Evolutionary conservation across 352 stramenopile genomes (phyloP).

Genomic region (Hyaloperonospora arabidopsidis): DNA sequence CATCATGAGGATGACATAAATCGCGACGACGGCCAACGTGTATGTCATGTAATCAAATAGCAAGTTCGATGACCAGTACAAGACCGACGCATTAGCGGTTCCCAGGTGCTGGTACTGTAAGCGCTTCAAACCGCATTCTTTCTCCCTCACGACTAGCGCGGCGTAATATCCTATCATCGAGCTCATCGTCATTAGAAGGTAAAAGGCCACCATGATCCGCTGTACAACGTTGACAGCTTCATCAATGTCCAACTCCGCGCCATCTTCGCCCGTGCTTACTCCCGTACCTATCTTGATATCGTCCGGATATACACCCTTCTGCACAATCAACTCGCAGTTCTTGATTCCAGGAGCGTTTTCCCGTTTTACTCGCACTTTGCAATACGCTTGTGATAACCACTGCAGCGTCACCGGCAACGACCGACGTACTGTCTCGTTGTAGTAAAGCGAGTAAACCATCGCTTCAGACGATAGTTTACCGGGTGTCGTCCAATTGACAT

Average conservation of each 20-base stretch:
- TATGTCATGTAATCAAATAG: slow-evolving; percentile 56
- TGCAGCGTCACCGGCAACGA: slow-evolving; percentile 58
- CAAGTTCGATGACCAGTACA: slow-evolving; percentile 68
- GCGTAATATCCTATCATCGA: slow-evolving; percentile 64
- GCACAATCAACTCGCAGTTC: slow-evolving; percentile 44
- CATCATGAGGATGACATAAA: slow-evolving; percentile 32
- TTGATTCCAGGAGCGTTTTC: slow-evolving; percentile 13
- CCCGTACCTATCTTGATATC: slow-evolving; percentile 17
- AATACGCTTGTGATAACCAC: slow-evolving; percentile 56
- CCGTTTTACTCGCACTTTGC: slow-evolving; percentile 25
- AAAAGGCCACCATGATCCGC: slow-evolving; percentile 92
- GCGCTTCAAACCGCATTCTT: slow-evolving; percentile 60
- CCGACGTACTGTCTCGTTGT: slow-evolving; percentile 55
- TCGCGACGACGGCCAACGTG: slow-evolving; percentile 20
- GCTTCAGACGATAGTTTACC: slow-evolving; percentile 6
- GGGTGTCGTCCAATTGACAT: slow-evolving; percentile 25
- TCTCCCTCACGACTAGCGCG: slow-evolving; percentile 55
- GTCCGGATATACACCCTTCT: slow-evolving; percentile 42
- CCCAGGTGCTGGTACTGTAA: slow-evolving; percentile 67
- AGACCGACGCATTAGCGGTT: slow-evolving; percentile 31
- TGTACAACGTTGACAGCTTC: slow-evolving; percentile 29
- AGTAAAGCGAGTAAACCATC: slow-evolving; percentile 46
- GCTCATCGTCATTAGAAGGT: slow-evolving; percentile 52
- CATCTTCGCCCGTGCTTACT: slow-evolving; percentile 17
- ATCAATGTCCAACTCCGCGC: slow-evolving; percentile 22